phyloP scores from a whole-genome alignment of 2,329 filamentous ascomycete genomes.

The Fusarium humuli region DNA sequence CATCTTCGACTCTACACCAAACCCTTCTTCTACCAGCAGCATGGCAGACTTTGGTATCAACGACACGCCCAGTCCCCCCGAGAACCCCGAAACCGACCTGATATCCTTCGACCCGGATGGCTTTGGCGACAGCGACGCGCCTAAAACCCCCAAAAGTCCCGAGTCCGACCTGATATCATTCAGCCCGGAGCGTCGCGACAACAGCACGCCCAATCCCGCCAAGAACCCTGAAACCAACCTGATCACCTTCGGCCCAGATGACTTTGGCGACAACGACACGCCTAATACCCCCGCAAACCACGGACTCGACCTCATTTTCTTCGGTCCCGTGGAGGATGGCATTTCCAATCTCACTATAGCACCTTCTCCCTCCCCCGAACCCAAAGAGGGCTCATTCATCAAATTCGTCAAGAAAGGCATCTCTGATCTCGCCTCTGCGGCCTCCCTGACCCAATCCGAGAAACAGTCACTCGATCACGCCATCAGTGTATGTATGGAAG shows the following conservation, averaged over 20 bases:
- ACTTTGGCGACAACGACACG: too few relatives aligned
- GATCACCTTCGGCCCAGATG: too few relatives aligned
- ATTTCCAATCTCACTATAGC: neutral
- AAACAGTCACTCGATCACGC: neutral
- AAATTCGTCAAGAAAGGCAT: neutral
- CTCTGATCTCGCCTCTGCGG: neutral
- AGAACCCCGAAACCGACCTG: rapidly evolving
- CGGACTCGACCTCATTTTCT: too few relatives aligned
- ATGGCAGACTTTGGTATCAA: neutral
- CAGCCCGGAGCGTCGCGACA: too few relatives aligned
- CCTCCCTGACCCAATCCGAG: neutral
- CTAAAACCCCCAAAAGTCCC: too few relatives aligned
- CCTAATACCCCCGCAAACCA: too few relatives aligned
- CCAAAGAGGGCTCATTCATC: neutral
- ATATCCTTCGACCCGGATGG: neutral
- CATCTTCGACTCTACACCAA: neutral
- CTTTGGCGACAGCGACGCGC: neutral
- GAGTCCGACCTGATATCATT: too few relatives aligned
- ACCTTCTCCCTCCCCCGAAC: neutral
- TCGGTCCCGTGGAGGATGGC: neutral
- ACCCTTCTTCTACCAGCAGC: neutral
- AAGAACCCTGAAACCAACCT: too few relatives aligned
- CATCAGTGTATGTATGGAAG: neutral
- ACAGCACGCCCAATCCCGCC: too few relatives aligned
- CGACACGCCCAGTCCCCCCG: neutral